Evolutionary conservation across 169 alveolate genomes (phyloP).

Genomic region (Plasmodium gaboni): DNA sequence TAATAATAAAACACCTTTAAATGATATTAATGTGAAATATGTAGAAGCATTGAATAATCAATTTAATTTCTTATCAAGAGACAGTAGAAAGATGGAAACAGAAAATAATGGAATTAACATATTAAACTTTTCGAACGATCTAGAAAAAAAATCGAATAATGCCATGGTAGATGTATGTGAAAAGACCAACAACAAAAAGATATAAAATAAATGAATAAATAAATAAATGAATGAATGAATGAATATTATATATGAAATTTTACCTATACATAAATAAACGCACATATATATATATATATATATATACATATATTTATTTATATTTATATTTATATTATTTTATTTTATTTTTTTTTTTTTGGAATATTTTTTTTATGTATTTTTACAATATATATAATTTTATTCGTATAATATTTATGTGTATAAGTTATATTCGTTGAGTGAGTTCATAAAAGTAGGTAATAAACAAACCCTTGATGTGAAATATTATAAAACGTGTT

Average conservation of each 20-base stretch:
- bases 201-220: not conserved
- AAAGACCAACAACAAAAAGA: conserved; percentile 18
- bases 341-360: no score
- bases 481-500: no score
- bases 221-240: not conserved
- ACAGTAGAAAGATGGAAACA: conserved; percentile 4
- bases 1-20: conserved; percentile 1
- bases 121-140: conserved; percentile 26
- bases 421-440: no score
- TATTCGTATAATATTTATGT: no score
- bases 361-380: no score
- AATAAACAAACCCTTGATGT: no score
- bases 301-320: not conserved
- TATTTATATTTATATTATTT: not conserved
- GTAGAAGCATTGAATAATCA: conserved; percentile 48
- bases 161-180: conserved; percentile 26
- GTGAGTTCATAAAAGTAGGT: no score
- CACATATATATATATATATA: conserved; percentile 2
- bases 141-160: conserved; percentile 41
- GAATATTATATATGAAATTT: not conserved
- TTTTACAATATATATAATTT: no score
- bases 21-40: conserved; percentile 47
- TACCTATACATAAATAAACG: not conserved
- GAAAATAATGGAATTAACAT: conserved; percentile 19
- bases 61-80: conserved; percentile 25